Base-by-base conservation (phyloP, 164 flowering plant species). In the Chimonanthus salicifolius region DNA sequence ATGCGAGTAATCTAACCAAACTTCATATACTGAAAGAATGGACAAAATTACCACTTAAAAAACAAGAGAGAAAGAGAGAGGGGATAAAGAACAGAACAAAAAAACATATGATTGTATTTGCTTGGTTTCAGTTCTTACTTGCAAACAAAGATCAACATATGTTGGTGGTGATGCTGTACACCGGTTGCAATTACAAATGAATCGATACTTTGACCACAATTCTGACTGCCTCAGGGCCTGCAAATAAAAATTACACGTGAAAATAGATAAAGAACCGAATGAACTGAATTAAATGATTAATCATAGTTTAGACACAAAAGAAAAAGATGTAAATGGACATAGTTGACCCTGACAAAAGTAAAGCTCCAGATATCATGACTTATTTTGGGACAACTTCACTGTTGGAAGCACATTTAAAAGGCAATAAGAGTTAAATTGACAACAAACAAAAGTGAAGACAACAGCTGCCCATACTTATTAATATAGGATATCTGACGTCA, bases 221-320 rank as follows among this genome's bases (percentile, higher is more conserved):
- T 88, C 92, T 74, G 84, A 76, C 50, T 79, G 89, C 80, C 94
- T 86, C 71, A 73, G 68, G 21, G 70, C 87, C 97, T 88, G 74
- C 33, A 71, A 68, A 62, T 21, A 72, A 60, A 64, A 46, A 72
- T 47, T 33, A 72, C 58, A 64, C 5, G 33, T 47, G 11, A n/a
- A 68, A 68, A 68, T 49, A 63, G 66, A 20, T 63, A 63, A 2
- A 11, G 18, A 63, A 6, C 66, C 5, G 16, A 54, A 54, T 13
- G 16, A 54, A 54, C 66, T 8, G 45, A 63, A 33, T 33, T 7
- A 63, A 63, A 2, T 7, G 66, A 63, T 33, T 13, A 3, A 13
- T 54, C 16, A n/a, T 16, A 33, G 66, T 63, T 20, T 33, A 7
- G 9, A 63, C 45, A 18, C 44, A 7, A 48, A 46, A 3, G 18